Percentiles rank a stretch among this genome's conserved stretches.
Evolutionary conservation across 169 alveolate species (phyloP).

Genomic region (Cryptosporidium canis): DNA sequence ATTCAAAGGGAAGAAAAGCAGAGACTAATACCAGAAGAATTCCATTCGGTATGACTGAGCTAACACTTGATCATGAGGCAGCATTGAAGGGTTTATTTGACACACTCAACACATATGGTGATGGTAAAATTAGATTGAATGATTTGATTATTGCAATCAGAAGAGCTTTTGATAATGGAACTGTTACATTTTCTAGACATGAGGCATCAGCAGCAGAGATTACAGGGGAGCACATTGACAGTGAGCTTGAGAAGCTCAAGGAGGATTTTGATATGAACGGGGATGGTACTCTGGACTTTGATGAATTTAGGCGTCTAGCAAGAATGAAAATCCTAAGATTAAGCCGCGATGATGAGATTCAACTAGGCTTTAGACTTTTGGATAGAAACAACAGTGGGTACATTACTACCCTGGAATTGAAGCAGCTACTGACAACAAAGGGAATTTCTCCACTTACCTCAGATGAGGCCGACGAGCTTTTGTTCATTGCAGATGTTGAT

Average conservation of each 20-base stretch:
- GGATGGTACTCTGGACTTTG: constrained; percentile 58
- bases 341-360: constrained; percentile 65
- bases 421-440: constrained; percentile 58
- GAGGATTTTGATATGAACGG: constrained; percentile 63
- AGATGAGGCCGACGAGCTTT: constrained; percentile 66
- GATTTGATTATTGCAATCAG: constrained; percentile 57
- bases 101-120: constrained; percentile 63
- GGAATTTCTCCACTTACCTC: constrained; percentile 62
- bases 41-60: constrained; percentile 63
- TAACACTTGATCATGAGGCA: constrained; percentile 59
- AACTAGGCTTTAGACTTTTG: constrained; percentile 47
- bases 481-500: constrained; percentile 63
- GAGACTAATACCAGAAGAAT: constrained; percentile 36
- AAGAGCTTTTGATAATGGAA: constrained; percentile 68
- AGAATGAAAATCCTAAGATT: constrained; percentile 68
- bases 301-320: constrained; percentile 60
- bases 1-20: not conserved
- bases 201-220: constrained; percentile 70
- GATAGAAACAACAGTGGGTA: constrained; percentile 69
- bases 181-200: constrained; percentile 68
- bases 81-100: constrained; percentile 67
- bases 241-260: constrained; percentile 59
- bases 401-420: constrained; percentile 56
- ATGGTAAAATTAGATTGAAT: constrained; percentile 36
- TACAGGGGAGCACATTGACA: constrained; percentile 67